Evolutionary conservation across 768 basidiomycete genomes (phyloP).

Genomic region (Lyophyllum atratum): DNA sequence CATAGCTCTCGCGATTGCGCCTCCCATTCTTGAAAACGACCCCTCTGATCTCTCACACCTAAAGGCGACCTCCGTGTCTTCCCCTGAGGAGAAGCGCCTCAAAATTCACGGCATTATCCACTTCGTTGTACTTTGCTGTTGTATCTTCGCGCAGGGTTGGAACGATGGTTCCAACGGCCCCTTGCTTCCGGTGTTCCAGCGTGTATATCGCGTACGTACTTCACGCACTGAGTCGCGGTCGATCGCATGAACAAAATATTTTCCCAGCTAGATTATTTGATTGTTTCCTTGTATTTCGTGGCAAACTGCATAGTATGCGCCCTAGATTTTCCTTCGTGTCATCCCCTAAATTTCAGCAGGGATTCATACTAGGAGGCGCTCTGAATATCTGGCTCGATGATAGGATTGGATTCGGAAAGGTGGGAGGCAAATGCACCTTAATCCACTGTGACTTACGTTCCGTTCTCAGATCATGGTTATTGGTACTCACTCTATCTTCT

Average conservation of each 20-base stretch:
- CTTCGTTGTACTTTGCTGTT: slow-evolving; percentile 42
- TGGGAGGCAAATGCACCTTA: slow-evolving; percentile 10
- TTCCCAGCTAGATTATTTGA: slow-evolving; percentile 40
- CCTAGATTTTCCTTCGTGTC: neutral
- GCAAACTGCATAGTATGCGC: slow-evolving; percentile 28
- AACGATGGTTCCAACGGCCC: slow-evolving; percentile 29
- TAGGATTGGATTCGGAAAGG: slow-evolving; percentile 50
- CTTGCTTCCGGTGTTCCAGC: slow-evolving; percentile 27
- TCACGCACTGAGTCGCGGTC: neutral
- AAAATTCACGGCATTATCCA: slow-evolving; percentile 27
- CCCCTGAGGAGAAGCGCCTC: neutral
- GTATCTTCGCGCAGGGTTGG: slow-evolving; percentile 44
- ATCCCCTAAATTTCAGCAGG: slow-evolving; percentile 27
- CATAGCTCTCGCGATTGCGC: neutral
- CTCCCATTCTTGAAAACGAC: neutral
- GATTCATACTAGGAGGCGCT: slow-evolving; percentile 48
- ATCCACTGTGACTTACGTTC: neutral
- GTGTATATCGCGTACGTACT: slow-evolving; percentile 23
- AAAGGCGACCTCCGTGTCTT: neutral
- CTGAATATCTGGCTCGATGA: slow-evolving; percentile 50
- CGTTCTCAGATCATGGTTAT: slow-evolving; percentile 20
- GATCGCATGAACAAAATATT: neutral
- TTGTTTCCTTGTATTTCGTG: slow-evolving; percentile 56
- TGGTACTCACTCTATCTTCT: slow-evolving; percentile 12
- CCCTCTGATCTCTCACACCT: neutral